Conservation (phyloP, 495 filamentous ascomycete genomes). For the Amphirosellinia nigrospora region DNA sequence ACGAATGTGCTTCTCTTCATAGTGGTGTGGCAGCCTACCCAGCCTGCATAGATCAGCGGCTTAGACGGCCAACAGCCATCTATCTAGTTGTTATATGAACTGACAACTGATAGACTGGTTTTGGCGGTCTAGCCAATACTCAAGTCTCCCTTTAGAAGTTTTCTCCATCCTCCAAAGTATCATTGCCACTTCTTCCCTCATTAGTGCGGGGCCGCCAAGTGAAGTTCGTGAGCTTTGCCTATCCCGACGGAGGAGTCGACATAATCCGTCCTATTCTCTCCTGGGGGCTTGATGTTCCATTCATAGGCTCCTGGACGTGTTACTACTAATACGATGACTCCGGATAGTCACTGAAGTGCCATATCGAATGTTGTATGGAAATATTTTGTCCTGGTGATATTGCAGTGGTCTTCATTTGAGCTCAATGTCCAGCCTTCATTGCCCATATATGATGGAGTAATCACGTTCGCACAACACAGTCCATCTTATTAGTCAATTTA, state of each 20-base stretch:
- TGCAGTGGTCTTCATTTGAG: slow-evolving; percentile 21
- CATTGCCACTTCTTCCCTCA: slow-evolving; percentile 15
- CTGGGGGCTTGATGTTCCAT: slow-evolving; percentile 14
- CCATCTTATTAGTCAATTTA: slow-evolving; percentile 20
- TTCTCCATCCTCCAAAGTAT: slow-evolving; percentile 26
- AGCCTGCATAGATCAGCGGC: slow-evolving; percentile 19
- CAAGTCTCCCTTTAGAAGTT: not conserved
- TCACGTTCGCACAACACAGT: slow-evolving; percentile 1
- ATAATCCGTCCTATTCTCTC: slow-evolving; percentile 22
- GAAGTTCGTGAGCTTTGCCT: slow-evolving; percentile 21
- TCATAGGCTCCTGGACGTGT: slow-evolving; percentile 13
- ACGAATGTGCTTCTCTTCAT: not conserved
- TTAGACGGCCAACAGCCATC: not conserved
- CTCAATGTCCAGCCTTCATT: not conserved
- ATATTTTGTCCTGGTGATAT: slow-evolving; percentile 9
- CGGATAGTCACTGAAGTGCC: slow-evolving; percentile 14
- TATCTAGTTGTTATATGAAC: not conserved
- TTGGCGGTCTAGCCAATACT: not conserved
- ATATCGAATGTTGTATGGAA: slow-evolving; percentile 20
- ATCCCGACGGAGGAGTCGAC: slow-evolving; percentile 26
- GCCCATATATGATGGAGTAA: slow-evolving; percentile 6
- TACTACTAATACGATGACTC: slow-evolving; percentile 15
- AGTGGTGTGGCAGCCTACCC: slow-evolving; percentile 15
- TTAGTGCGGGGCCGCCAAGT: slow-evolving; percentile 27
- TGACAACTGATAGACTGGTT: slow-evolving; percentile 9